Evolutionary conservation across 2,329 filamentous ascomycete genomes (phyloP).

Genomic region (Fusarium piperis): DNA sequence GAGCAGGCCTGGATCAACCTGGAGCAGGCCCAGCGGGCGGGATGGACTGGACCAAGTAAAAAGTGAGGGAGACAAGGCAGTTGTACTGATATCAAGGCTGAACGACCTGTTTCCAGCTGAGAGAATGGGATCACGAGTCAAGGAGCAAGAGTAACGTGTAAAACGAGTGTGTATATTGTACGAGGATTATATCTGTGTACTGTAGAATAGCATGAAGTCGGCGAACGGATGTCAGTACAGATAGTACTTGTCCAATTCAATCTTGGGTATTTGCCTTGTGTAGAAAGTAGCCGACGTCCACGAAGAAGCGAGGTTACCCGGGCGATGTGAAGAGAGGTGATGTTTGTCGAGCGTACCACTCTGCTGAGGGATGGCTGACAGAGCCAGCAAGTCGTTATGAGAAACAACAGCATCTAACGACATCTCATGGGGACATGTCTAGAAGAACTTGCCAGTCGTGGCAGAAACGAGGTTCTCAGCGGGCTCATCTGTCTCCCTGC

Average conservation of each 20-base stretch:
- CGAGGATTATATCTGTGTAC: slow-evolving; percentile 43
- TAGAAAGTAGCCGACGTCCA: background rate
- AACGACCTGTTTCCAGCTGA: background rate
- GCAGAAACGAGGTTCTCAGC: slow-evolving; percentile 40
- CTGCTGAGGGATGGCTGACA: background rate
- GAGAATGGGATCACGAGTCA: background rate
- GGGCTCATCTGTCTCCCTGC: slow-evolving; percentile 44
- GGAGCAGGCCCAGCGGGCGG: slow-evolving; percentile 47
- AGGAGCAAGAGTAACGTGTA: slow-evolving; percentile 25
- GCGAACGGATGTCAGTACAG: slow-evolving; percentile 33
- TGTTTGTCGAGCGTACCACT: background rate
- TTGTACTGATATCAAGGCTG: background rate
- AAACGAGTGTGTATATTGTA: slow-evolving; percentile 42
- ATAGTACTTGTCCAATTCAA: slow-evolving; percentile 37
- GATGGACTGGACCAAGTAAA: slow-evolving; percentile 41
- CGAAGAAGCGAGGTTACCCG: background rate
- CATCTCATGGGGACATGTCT: slow-evolving; percentile 24
- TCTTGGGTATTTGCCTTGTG: slow-evolving; percentile 8
- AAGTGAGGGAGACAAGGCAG: slow-evolving; percentile 12
- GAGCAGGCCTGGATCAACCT: slow-evolving; percentile 49
- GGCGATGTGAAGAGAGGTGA: background rate
- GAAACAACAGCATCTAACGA: slow-evolving; percentile 10
- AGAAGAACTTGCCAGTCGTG: slow-evolving; percentile 66
- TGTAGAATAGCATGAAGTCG: slow-evolving; percentile 41
- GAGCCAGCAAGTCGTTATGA: background rate